phyloP scores from a whole-genome alignment of 306 rosid genomes.

The Acacia confusa region DNA sequence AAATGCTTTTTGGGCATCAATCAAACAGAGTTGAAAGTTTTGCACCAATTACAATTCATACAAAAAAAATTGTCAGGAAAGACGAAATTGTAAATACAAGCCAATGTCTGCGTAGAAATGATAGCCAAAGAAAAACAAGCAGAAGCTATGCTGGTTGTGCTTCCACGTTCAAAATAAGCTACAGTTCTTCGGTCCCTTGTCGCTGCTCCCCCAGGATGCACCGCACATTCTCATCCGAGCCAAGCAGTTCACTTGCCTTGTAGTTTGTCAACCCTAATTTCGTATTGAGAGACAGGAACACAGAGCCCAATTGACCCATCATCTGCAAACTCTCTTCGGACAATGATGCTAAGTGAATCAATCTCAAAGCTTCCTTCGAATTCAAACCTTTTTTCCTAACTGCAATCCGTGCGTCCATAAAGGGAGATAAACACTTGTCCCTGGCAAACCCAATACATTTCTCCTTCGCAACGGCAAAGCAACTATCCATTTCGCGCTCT shows the following conservation, averaged over 20 bases:
- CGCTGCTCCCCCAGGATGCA: constrained; percentile 28
- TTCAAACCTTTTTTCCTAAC: constrained; percentile 24
- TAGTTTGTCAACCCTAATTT: constrained; percentile 37
- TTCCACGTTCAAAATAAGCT: constrained; percentile 21
- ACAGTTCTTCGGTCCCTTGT: not conserved
- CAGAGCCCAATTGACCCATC: constrained; percentile 16
- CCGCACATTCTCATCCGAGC: constrained; percentile 32
- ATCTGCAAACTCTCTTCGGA: constrained; percentile 22
- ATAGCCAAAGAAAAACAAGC: not conserved
- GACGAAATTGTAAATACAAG: not conserved
- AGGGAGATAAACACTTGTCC: constrained; percentile 53
- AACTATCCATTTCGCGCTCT: constrained; percentile 41
- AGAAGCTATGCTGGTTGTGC: not conserved
- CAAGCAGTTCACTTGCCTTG: constrained; percentile 47
- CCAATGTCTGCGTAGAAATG: not conserved
- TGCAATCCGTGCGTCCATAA: constrained; percentile 57
- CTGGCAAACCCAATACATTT: constrained; percentile 49
- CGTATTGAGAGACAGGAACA: constrained; percentile 15
- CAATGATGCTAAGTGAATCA: constrained; percentile 36
- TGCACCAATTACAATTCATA: not conserved
- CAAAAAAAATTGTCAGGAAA: not conserved
- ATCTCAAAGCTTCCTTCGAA: constrained; percentile 40
- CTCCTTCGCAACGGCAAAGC: constrained; percentile 36
- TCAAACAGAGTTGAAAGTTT: not conserved
- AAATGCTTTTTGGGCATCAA: not conserved